Conservation (phyloP, 1,139 yeast genomes). For the Groenewaldozyma sp. region DNA sequence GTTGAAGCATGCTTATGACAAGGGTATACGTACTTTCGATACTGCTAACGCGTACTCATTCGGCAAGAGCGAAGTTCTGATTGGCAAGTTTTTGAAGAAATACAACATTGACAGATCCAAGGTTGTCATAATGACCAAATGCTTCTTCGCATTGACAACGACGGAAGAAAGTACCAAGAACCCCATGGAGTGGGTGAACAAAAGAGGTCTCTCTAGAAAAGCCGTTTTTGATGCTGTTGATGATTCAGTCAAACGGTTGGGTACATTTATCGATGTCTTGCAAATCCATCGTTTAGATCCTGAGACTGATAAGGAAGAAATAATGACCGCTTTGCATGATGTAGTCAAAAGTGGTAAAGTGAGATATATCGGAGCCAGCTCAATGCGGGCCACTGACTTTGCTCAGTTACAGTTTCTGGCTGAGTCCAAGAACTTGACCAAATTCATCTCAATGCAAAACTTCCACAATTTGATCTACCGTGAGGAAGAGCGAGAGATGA, state of each 20-base stretch:
- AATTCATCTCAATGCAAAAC: constrained; percentile 51
- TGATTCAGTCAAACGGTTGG: constrained; percentile 43
- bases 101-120: constrained; percentile 37
- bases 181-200: constrained; percentile 23
- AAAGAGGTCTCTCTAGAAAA: constrained; percentile 41
- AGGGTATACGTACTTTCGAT: constrained; percentile 46
- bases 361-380: constrained; percentile 49
- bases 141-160: constrained; percentile 27
- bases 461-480: constrained; percentile 44
- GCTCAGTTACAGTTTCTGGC: constrained; percentile 42
- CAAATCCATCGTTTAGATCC: constrained; percentile 54
- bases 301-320: constrained; percentile 38
- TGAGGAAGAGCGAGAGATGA: constrained; percentile 52
- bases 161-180: constrained; percentile 1
- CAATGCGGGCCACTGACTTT: constrained; percentile 37
- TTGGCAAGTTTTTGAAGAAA: constrained; percentile 38
- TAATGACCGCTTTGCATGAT: constrained; percentile 45
- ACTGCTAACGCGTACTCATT: constrained; percentile 44
- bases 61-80: constrained; percentile 36
- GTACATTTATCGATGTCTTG: constrained; percentile 66
- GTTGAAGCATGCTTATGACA: constrained; percentile 42
- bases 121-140: constrained; percentile 41
- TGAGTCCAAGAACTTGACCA: constrained; percentile 42
- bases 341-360: constrained; percentile 39
- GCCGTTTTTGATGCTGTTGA: constrained; percentile 44